Evolutionary conservation across 2,329 filamentous ascomycete species (phyloP).

Genomic region (Diaporthe sp.): DNA sequence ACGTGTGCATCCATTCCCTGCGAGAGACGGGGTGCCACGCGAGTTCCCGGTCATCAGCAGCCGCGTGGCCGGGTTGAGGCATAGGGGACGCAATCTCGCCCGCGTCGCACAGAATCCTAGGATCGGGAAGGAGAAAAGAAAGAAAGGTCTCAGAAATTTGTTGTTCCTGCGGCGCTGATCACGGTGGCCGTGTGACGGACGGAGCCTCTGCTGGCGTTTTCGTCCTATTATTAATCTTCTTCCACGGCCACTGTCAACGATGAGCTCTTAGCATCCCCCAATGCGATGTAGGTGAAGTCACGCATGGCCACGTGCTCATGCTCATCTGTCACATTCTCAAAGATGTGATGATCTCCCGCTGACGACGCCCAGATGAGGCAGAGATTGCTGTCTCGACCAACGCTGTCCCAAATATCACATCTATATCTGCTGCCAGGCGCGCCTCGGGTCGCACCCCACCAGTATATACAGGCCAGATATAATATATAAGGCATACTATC

Average conservation of each 20-base stretch:
- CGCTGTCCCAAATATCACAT: not conserved
- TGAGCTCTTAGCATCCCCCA: too few relatives aligned
- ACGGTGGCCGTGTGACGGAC: not conserved
- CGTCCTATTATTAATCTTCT: too few relatives aligned
- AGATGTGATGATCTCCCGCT: not conserved
- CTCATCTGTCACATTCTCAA: not conserved
- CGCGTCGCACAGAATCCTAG: not conserved
- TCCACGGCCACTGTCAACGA: too few relatives aligned
- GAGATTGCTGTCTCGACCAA: not conserved
- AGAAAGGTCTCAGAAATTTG: not conserved
- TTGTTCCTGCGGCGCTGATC: not conserved
- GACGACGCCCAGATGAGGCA: not conserved
- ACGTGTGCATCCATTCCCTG: not conserved
- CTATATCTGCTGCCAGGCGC: too few relatives aligned
- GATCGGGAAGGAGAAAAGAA: not conserved
- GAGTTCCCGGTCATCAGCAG: not conserved
- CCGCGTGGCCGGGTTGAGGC: not conserved
- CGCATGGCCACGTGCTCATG: not conserved
- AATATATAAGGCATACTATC: too few relatives aligned
- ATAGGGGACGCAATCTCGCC: not conserved
- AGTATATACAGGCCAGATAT: too few relatives aligned
- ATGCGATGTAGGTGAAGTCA: not conserved
- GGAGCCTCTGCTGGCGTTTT: not conserved
- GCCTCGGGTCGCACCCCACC: too few relatives aligned
- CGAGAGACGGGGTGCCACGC: conserved; percentile 9